Conservation (phyloP, 768 basidiomycete species). For the Mycena polygramma region DNA sequence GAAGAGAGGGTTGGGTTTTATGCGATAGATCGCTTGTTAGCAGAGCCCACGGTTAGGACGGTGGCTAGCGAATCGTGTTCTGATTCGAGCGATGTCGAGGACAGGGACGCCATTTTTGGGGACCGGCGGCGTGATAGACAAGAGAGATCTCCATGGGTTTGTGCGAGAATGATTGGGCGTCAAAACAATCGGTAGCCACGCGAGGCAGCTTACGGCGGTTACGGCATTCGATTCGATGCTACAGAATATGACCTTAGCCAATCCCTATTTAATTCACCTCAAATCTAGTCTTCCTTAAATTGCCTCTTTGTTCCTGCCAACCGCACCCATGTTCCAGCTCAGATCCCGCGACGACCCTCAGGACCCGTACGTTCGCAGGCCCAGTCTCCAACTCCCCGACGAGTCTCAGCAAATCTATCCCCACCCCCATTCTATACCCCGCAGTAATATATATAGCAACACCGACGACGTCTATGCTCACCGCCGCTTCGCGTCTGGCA, state of each 20-base stretch:
- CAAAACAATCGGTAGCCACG: slow-evolving; percentile 18
- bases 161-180: slow-evolving; percentile 11
- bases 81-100: slow-evolving; percentile 1
- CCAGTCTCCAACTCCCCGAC: slow-evolving; percentile 19
- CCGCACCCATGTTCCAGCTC: slow-evolving; percentile 12
- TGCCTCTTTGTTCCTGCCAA: not conserved
- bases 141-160: slow-evolving; percentile 9
- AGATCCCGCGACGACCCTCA: slow-evolving; percentile 25
- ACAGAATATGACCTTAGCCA: not conserved
- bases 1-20: slow-evolving; percentile 12
- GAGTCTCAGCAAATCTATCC: slow-evolving; percentile 21
- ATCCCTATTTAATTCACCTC: slow-evolving; percentile 9
- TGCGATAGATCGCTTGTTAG: too few relatives aligned
- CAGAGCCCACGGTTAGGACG: slow-evolving; percentile 24
- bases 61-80: not conserved
- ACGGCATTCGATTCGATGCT: slow-evolving; percentile 17
- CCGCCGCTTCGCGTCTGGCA: slow-evolving; percentile 20
- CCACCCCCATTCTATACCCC: slow-evolving; percentile 14
- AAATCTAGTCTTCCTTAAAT: slow-evolving; percentile 7
- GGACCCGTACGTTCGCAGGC: slow-evolving; percentile 15
- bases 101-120: not conserved
- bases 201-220: slow-evolving; percentile 10
- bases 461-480: slow-evolving; percentile 22
- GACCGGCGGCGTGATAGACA: slow-evolving; percentile 1
- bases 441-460: slow-evolving; percentile 11